phyloP scores from a whole-genome alignment of 768 basidiomycete genomes.

The Pisolithus tinctorius region DNA sequence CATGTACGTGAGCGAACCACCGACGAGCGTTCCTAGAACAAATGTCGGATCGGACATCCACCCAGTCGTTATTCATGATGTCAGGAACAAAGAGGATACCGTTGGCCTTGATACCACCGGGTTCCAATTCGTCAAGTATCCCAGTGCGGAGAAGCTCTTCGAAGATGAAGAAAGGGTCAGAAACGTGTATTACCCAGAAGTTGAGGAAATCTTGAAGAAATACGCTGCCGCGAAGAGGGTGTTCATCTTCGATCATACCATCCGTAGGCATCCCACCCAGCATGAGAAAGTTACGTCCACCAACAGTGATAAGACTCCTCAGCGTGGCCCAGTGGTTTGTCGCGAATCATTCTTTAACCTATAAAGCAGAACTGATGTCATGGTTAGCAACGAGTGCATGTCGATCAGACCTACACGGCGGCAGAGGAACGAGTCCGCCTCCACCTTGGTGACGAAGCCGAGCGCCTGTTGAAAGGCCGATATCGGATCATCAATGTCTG shows the following conservation, averaged over 20 bases:
- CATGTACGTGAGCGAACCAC: slow-evolving; percentile 28
- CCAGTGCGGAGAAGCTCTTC: slow-evolving; percentile 33
- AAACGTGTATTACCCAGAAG: slow-evolving; percentile 35
- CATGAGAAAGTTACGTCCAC: background rate
- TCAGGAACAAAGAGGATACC: slow-evolving; percentile 24
- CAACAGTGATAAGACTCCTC: background rate
- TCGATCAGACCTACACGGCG: slow-evolving; percentile 38
- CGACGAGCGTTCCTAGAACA: slow-evolving; percentile 17
- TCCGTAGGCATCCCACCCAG: slow-evolving; percentile 21
- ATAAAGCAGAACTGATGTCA: background rate
- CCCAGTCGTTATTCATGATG: slow-evolving; percentile 21
- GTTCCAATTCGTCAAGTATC: slow-evolving; percentile 33
- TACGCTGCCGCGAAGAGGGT: slow-evolving; percentile 32
- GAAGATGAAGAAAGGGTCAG: slow-evolving; percentile 32
- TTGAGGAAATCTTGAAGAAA: slow-evolving; percentile 35
- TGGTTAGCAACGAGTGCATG: slow-evolving; percentile 33
- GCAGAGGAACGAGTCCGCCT: slow-evolving; percentile 31
- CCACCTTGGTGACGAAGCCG: slow-evolving; percentile 36
- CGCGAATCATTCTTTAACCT: background rate
- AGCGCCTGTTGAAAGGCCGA: slow-evolving; percentile 34
- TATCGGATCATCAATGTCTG: slow-evolving; percentile 42
- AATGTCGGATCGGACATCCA: slow-evolving; percentile 25
- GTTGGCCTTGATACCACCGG: slow-evolving; percentile 35
- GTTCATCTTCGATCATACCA: slow-evolving; percentile 41
- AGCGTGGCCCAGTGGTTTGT: slow-evolving; percentile 31